Percentiles rank a stretch among this genome's conserved stretches.
Conservation (phyloP, 305 asterid genomes). For the Nicotiana rustica region DNA sequence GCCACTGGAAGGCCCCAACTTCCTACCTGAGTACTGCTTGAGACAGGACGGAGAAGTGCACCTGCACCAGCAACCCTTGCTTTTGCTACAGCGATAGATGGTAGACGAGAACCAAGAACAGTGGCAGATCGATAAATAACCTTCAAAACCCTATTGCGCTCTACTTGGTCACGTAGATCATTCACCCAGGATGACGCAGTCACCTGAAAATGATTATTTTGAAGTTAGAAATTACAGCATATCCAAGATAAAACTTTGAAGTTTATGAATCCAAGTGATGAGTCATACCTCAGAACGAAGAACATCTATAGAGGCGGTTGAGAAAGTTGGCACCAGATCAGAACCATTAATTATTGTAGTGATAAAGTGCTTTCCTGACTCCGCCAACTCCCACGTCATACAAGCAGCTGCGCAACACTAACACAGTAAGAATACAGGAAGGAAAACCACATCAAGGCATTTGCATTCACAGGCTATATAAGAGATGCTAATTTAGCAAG, state of each 20-base stretch:
- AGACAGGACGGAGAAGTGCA: conserved; percentile 84
- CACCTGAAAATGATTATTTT: conserved; percentile 53
- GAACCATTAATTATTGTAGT: conserved; percentile 85
- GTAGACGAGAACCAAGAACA: conserved; percentile 85
- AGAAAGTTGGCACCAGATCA: conserved; percentile 92
- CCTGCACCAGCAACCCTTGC: conserved; percentile 93
- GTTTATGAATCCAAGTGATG: not conserved
- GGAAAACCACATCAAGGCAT: conserved; percentile 11
- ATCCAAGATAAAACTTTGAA: not conserved
- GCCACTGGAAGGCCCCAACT: conserved; percentile 31
- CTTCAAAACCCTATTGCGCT: conserved; percentile 67
- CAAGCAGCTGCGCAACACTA: conserved; percentile 67
- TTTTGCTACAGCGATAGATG: conserved; percentile 81
- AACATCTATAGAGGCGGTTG: conserved; percentile 82
- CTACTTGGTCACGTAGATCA: conserved; percentile 92
- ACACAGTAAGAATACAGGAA: not conserved
- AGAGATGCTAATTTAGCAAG: conserved; percentile 23
- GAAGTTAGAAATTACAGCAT: conserved; percentile 18
- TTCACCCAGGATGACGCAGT: conserved; percentile 89
- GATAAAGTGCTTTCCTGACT: conserved; percentile 84
- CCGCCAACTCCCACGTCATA: conserved; percentile 94
- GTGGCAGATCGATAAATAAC: conserved; percentile 83
- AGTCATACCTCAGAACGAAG: conserved; percentile 84
- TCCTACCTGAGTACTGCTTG: conserved; percentile 80
- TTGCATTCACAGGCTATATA: conserved; percentile 3